Evolutionary conservation across 306 rosid species (phyloP).

Genomic region (Psophocarpus tetragonolobus): DNA sequence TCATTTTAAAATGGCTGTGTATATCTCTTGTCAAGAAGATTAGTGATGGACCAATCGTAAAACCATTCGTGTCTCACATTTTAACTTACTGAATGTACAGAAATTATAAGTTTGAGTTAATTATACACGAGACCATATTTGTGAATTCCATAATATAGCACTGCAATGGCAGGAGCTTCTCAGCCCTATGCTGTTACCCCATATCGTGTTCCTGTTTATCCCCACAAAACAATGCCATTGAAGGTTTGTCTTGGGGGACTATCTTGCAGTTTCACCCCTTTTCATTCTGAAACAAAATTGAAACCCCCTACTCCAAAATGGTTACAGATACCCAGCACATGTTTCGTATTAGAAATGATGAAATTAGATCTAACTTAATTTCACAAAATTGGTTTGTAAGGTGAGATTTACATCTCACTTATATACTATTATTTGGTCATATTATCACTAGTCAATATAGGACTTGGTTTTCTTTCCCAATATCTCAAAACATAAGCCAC

Average conservation of each 20-base stretch:
- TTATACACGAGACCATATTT: background rate
- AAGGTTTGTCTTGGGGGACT: background rate
- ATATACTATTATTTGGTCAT: too few relatives aligned
- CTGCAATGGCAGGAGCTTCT: background rate
- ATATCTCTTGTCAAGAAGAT: background rate
- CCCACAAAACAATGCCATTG: background rate
- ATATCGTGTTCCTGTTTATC: background rate
- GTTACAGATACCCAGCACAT: background rate
- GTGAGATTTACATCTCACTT: too few relatives aligned
- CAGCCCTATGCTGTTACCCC: background rate
- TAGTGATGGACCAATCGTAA: conserved; percentile 1
- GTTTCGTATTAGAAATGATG: too few relatives aligned
- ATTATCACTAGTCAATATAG: too few relatives aligned
- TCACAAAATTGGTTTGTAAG: too few relatives aligned
- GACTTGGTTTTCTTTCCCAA: too few relatives aligned
- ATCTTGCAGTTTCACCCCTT: background rate
- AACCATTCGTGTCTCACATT: background rate
- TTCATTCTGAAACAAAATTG: background rate
- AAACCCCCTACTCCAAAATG: background rate
- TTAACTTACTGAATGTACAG: background rate
- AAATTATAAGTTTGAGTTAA: background rate
- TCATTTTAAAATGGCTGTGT: background rate
- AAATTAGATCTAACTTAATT: too few relatives aligned
- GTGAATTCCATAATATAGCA: background rate
- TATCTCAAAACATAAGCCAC: background rate